Evolutionary conservation across 192 early-diverging fungal species (phyloP).

Genomic region (Phlyctochytrium planicorne): DNA sequence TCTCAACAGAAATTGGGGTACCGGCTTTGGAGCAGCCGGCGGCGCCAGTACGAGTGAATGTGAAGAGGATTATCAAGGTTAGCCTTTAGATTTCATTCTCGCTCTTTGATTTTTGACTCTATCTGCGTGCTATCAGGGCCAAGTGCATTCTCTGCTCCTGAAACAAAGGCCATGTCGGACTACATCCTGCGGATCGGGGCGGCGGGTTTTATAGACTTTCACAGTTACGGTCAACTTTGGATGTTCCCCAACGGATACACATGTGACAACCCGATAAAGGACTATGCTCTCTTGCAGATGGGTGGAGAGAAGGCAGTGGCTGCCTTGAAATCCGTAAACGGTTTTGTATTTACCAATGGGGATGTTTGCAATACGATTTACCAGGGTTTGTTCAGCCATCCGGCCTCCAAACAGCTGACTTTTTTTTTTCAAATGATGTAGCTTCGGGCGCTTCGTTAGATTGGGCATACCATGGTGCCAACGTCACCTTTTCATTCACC

Average conservation of each 20-base stretch:
- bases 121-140: too few relatives aligned
- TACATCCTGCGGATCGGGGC: constrained; percentile 43
- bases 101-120: too few relatives aligned
- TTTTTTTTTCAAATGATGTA: too few relatives aligned
- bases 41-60: constrained; percentile 43
- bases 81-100: too few relatives aligned
- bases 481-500: constrained; percentile 28
- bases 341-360: constrained; percentile 18
- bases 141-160: constrained; percentile 38
- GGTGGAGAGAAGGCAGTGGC: constrained; percentile 20
- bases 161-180: constrained; percentile 41
- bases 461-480: constrained; percentile 28
- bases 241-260: constrained; percentile 45
- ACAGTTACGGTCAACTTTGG: constrained; percentile 55
- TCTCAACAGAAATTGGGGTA: constrained; percentile 51
- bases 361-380: constrained; percentile 31
- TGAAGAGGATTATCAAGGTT: constrained; percentile 49
- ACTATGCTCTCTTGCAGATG: constrained; percentile 18
- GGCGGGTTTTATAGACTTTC: constrained; percentile 46
- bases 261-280: constrained; percentile 14
- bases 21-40: constrained; percentile 46
- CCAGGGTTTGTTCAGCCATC: too few relatives aligned
- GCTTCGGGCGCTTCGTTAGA: constrained; percentile 31
- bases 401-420: too few relatives aligned
- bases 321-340: constrained; percentile 19